Evolutionary conservation across 176 grass and related monocot genomes (phyloP).

Genomic region (Leersia perrieri): DNA sequence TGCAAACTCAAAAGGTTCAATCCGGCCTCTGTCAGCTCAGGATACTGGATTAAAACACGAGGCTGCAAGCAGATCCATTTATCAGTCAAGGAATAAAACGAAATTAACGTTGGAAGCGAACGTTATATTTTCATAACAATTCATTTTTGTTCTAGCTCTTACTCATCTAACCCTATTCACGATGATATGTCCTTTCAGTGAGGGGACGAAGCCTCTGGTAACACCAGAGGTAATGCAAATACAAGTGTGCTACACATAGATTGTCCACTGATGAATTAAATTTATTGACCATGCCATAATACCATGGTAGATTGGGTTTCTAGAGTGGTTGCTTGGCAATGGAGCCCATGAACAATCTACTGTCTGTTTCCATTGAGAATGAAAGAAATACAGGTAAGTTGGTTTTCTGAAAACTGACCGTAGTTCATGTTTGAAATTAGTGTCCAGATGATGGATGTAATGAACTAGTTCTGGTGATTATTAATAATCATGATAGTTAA

Average conservation of each 20-base stretch:
- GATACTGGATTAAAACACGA: conserved; percentile 58
- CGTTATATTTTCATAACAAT: neutral
- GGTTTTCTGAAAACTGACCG: neutral
- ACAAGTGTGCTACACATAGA: neutral
- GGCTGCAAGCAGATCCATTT: conserved; percentile 44
- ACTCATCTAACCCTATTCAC: neutral
- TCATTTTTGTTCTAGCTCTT: neutral
- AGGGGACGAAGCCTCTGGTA: neutral
- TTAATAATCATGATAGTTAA: neutral
- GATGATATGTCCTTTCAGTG: neutral
- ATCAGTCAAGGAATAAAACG: neutral
- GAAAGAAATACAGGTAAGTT: neutral
- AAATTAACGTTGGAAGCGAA: neutral
- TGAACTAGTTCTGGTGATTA: neutral
- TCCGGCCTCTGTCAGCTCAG: conserved; percentile 58
- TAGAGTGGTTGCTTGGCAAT: neutral
- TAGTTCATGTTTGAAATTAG: neutral
- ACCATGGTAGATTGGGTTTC: neutral
- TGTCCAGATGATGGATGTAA: neutral
- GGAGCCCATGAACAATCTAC: neutral
- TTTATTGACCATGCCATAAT: neutral
- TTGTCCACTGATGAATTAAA: neutral
- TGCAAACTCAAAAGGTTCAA: conserved; percentile 45
- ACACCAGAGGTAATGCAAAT: neutral
- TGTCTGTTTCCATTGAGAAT: neutral